Percentiles rank a stretch among this genome's conserved stretches.
These are phyloP conservation scores for Fusarium avenaceum DNA, from an alignment of 2,329 filamentous ascomycete species.

Conservation along the genomic window DNA sequence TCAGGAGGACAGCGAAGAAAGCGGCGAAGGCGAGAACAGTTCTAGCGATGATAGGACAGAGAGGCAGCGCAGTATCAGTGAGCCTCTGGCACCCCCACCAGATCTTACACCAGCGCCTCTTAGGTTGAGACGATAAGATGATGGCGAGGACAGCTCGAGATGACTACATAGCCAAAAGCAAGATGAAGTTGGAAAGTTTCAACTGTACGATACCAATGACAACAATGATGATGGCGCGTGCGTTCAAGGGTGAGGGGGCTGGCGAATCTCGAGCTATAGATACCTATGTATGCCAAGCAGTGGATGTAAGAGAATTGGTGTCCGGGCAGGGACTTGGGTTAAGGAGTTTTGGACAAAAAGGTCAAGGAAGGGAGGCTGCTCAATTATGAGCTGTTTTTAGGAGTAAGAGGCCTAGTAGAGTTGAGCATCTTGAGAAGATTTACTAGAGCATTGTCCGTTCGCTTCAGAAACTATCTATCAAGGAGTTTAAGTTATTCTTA, in stretches of 20 bases:
- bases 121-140: slow-evolving; percentile 49
- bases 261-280: slow-evolving; percentile 31
- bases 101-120: slow-evolving; percentile 54
- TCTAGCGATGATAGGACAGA: slow-evolving; percentile 69
- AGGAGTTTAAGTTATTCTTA: not conserved
- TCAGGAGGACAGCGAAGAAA: slow-evolving; percentile 54
- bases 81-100: slow-evolving; percentile 55
- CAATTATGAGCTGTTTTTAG: not conserved
- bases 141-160: slow-evolving; percentile 4
- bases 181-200: slow-evolving; percentile 25
- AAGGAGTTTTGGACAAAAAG: slow-evolving; percentile 37
- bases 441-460: slow-evolving; percentile 3
- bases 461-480: not conserved
- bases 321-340: slow-evolving; percentile 22
- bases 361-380: slow-evolving; percentile 11
- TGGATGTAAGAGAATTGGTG: slow-evolving; percentile 14
- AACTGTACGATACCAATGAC: slow-evolving; percentile 41
- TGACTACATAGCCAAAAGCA: slow-evolving; percentile 28
- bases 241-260: slow-evolving; percentile 4
- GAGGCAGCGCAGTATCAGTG: slow-evolving; percentile 68
- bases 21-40: slow-evolving; percentile 61
- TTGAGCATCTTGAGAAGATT: slow-evolving; percentile 6
- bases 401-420: slow-evolving; percentile 10
- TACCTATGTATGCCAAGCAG: slow-evolving; percentile 19
- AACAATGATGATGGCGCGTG: slow-evolving; percentile 30